Evolutionary conservation across 441 rosid genomes (phyloP).

Genomic region (Capsella rubella): DNA sequence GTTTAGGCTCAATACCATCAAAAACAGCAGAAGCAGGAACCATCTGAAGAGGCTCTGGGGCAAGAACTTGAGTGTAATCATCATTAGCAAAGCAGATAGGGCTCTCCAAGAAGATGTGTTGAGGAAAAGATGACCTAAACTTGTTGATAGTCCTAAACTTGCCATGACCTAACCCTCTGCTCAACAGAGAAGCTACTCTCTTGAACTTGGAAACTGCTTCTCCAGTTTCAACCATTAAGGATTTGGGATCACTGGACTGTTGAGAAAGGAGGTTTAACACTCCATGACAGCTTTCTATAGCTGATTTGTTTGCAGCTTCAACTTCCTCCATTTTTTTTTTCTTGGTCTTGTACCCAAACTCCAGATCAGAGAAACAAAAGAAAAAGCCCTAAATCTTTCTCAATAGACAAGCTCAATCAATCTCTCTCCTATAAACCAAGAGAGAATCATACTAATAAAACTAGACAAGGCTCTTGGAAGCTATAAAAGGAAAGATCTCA

Average conservation of each 20-base stretch:
- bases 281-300: slow-evolving; percentile 66
- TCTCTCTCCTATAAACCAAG: slow-evolving; percentile 17
- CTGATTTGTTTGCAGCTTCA: slow-evolving; percentile 66
- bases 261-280: slow-evolving; percentile 55
- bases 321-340: slow-evolving; percentile 59
- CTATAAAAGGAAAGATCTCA: slow-evolving; percentile 23
- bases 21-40: slow-evolving; percentile 52
- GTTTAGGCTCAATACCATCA: slow-evolving; percentile 47
- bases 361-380: slow-evolving; percentile 24
- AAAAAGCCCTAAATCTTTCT: not conserved
- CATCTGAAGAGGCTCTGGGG: slow-evolving; percentile 70
- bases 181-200: slow-evolving; percentile 63
- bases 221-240: slow-evolving; percentile 53
- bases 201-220: slow-evolving; percentile 61
- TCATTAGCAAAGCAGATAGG: slow-evolving; percentile 34
- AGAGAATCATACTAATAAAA: slow-evolving; percentile 19
- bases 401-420: slow-evolving; percentile 35
- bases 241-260: slow-evolving; percentile 52
- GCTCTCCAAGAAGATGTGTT: slow-evolving; percentile 60
- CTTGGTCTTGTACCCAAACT: slow-evolving; percentile 7
- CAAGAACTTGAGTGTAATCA: slow-evolving; percentile 51
- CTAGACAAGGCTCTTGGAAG: slow-evolving; percentile 9
- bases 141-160: slow-evolving; percentile 58
- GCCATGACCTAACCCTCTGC: slow-evolving; percentile 53
- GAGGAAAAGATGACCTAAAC: slow-evolving; percentile 55